Base-by-base conservation (phyloP, 108 stramenopile species). In the Heterococcus sp. region DNA sequence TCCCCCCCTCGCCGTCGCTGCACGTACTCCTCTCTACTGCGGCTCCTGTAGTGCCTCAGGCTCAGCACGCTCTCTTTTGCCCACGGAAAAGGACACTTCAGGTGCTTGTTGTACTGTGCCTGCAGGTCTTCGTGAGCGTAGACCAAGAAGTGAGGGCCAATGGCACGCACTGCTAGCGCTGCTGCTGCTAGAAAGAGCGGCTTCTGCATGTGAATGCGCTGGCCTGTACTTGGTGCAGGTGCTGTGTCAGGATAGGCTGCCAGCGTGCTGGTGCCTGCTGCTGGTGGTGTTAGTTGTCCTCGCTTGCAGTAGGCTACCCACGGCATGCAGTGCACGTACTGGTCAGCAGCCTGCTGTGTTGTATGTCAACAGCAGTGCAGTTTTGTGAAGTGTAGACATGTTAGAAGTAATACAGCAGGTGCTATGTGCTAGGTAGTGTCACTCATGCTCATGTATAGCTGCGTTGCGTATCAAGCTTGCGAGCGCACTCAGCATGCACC, bases 151-250 rank as follows among this genome's bases (percentile, higher is more conserved):
- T 75, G 75, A 14, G 75, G 75, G 2, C 75, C 75, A 14, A 75
- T 75, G 32, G 3, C n/a, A 31, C 75, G 35, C 1, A 75, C 66
- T 2, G 75, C 66, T 26, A 75, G 35, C 21, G 66, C 1, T 8
- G 65, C 75, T 37, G 36, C 3, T 0, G 66, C 66, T 21, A 27
- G 37, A 66, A 75, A 75, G 3, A 75, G 32, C 36, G 75, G 75
- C 65, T 75, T 75, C 65, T 75, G 75, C 75, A 75, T 75, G 11
- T 75, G 75, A 3, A 75, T 75, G 35, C 66, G 65, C 36, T 28
- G 35, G 65, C 32, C 75, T 31, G 66, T 58, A 8, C 21, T 66
- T 37, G 65, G 64, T 5, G 5, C 67, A 5, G 67, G 8, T 29
- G 67, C 28, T 29, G 68, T 32, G 27, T 75, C 67, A 63, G 32